Evolutionary conservation across 129 eudicot genomes (phyloP).

Genomic region (Kitagawia praeruptora): DNA sequence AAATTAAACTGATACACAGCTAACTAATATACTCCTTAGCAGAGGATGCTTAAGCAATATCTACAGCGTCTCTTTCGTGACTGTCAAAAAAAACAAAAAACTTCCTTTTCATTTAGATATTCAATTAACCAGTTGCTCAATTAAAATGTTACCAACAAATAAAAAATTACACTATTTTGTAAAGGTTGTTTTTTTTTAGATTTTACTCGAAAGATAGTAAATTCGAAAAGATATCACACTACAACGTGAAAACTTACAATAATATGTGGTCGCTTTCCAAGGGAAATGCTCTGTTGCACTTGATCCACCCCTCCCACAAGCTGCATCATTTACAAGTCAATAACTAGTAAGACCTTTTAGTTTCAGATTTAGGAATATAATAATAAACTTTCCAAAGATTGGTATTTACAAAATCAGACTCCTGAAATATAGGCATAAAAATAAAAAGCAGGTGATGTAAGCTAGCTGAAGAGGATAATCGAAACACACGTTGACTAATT

Average conservation of each 20-base stretch:
- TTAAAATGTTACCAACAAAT: not conserved
- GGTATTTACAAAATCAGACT: not conserved
- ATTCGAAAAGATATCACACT: not conserved
- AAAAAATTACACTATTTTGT: not conserved
- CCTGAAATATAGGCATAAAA: not conserved
- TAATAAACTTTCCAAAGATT: not conserved
- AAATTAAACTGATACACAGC: not conserved
- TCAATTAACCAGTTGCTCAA: not conserved
- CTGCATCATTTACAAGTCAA: slow-evolving; percentile 33
- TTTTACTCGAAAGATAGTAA: not conserved
- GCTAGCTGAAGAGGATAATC: not conserved
- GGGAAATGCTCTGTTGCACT: slow-evolving; percentile 60
- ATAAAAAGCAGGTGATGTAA: not conserved
- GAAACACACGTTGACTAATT: not conserved
- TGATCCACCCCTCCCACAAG: slow-evolving; percentile 93
- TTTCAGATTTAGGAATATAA: not conserved
- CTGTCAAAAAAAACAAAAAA: not conserved
- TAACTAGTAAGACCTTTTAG: not conserved
- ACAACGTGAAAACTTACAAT: slow-evolving; percentile 43
- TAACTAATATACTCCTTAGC: not conserved
- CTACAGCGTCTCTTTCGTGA: not conserved
- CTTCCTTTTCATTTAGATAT: not conserved
- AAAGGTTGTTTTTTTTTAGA: not conserved
- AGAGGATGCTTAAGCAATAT: not conserved
- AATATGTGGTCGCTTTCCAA: slow-evolving; percentile 83